Base-by-base conservation (phyloP, 441 rosid genomes). In the Bruguiera hainesii region DNA sequence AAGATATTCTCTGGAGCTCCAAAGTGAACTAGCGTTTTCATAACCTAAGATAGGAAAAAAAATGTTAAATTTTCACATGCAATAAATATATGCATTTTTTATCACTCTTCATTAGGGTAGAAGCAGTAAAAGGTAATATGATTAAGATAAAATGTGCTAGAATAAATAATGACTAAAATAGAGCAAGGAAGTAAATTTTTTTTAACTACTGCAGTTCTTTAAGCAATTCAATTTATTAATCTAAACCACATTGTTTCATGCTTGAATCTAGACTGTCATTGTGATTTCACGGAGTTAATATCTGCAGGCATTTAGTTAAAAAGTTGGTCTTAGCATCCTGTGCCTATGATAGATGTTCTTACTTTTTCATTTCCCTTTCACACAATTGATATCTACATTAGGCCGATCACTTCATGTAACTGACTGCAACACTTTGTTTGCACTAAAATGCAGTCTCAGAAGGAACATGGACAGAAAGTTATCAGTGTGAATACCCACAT, bases 11-110 rank as follows among this genome's bases (percentile, higher is more conserved):
- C 65, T 13, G 97, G 97, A 67, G 97, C 99, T 20, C 99, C 97
- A 86, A 94, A 94, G 55, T 81, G 90, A 75, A 91, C 97, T 74
- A 94, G 80, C 21, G 97, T 89, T 60, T 89, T 89, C 96, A 91
- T 82, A 67, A 89, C 92, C 98, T 91, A 77, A 63, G 74, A 70
- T 64, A 13, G 64, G 62, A 75, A 67, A 30, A 30, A 60, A 26
- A 25, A 1, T 31, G 26, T 72, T 69, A 65, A 52, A 65, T 62
- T 64, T 37, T 37, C 46, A 37, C 15, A 10, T 37, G 46, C 46
- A 37, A 37, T 37, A 37, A 37, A 37, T 37, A 37, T 37, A 37
- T 37, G 1, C 15, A 37, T 37, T 10, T 37, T 37, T 37, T 37
- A 37, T 37, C 46, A 37, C 46, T 37, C 15, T 37, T 37, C 15